Percentiles rank a stretch among this genome's conserved stretches.
These are phyloP conservation scores for Rhodamnia argentea DNA, from an alignment of 345 rosid species.

Conservation along the genomic window DNA sequence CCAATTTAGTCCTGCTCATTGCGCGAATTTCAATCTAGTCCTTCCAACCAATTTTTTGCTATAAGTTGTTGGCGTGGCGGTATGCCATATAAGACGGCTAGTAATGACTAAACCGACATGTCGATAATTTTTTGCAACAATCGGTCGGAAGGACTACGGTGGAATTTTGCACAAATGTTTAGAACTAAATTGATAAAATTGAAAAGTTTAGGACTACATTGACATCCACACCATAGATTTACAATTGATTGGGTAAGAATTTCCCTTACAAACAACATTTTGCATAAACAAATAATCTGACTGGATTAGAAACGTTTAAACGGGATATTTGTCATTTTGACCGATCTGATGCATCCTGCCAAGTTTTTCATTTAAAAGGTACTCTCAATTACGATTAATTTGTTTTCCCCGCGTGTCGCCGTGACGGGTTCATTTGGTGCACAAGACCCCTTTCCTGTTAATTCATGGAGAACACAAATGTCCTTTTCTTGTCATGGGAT, in stretches of 20 bases:
- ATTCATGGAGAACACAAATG: not conserved
- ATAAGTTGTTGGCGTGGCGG: fast-evolving
- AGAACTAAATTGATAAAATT: not conserved
- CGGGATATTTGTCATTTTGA: not conserved
- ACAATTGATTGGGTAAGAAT: not conserved
- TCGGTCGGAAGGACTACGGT: fast-evolving
- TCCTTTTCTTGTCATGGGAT: not conserved
- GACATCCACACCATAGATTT: not conserved
- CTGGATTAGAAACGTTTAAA: not conserved
- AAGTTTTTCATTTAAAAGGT: not conserved
- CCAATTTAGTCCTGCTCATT: not conserved
- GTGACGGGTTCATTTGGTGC: not conserved
- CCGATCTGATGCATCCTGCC: fast-evolving
- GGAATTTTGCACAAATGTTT: not conserved
- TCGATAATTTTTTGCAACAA: not conserved
- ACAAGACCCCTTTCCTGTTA: not conserved
- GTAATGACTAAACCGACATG: fast-evolving
- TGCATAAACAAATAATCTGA: not conserved
- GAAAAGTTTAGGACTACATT: not conserved
- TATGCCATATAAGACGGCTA: not conserved
- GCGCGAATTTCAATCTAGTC: fast-evolving
- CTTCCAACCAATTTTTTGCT: not conserved
- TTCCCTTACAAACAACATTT: not conserved
- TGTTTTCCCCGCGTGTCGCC: not conserved
- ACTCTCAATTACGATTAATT: not conserved